Evolutionary conservation across 192 early-diverging fungal species (phyloP).

Genomic region (Gamsiella multidivaricata): DNA sequence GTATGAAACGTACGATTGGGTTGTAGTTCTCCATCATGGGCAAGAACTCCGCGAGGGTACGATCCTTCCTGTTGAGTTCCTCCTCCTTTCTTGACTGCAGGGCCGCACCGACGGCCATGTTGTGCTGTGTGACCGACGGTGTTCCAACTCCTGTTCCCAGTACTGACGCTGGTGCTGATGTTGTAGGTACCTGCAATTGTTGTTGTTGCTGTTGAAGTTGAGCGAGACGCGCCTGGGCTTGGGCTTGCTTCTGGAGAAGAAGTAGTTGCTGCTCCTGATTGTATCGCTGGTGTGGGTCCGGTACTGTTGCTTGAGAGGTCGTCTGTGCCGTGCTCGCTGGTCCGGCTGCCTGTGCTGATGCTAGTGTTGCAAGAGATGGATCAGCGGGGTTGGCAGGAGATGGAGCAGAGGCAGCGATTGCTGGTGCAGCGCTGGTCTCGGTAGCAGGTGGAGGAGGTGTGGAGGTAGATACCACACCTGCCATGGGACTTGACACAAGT

Average conservation of each 20-base stretch:
- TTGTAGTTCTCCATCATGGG: conserved; percentile 87
- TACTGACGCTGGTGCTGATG: neutral
- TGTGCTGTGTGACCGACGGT: conserved; percentile 30
- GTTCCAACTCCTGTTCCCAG: neutral
- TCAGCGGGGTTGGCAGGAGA: neutral
- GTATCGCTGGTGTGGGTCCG: neutral
- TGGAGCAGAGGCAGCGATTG: neutral
- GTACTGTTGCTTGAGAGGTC: neutral
- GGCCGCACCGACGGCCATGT: conserved; percentile 32
- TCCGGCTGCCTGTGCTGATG: neutral
- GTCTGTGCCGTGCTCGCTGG: too few species aligned
- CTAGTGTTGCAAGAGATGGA: neutral
- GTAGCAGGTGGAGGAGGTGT: conserved; percentile 10
- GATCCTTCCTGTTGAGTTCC: conserved; percentile 72
- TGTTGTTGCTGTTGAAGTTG: conserved; percentile 23
- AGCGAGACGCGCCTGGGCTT: conserved; percentile 19
- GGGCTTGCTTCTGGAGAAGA: conserved; percentile 27
- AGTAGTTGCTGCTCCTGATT: conserved; percentile 20
- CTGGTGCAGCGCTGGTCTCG: neutral
- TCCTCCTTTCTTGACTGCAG: conserved; percentile 57
- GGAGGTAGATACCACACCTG: conserved; percentile 22
- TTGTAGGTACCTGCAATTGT: neutral
- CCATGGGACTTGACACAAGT: conserved; percentile 19
- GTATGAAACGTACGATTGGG: conserved; percentile 72
- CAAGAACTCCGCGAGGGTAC: conserved; percentile 85